Conservation (phyloP, 2,329 filamentous ascomycete species). For the Xylaria sp. region DNA sequence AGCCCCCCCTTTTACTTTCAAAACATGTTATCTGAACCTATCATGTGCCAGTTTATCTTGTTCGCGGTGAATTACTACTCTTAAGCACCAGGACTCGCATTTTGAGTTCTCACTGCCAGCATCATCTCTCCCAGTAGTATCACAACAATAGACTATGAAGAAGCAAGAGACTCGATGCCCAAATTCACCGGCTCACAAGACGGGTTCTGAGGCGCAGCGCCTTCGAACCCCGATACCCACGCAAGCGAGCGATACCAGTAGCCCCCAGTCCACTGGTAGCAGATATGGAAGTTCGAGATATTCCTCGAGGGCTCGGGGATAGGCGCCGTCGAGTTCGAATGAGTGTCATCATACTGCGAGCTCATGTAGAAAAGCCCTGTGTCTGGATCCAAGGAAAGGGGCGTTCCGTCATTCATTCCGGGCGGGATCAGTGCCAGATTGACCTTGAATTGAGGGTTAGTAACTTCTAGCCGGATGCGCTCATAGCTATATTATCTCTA, state of each 20-base stretch:
- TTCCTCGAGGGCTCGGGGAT: neutral
- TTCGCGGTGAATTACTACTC: neutral
- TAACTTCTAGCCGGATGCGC: too few relatives aligned
- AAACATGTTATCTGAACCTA: too few relatives aligned
- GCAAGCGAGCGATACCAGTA: slow-evolving; percentile 36
- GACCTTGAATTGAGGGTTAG: slow-evolving; percentile 15
- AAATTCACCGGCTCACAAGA: slow-evolving; percentile 36
- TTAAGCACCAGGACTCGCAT: neutral
- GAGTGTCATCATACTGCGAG: slow-evolving; percentile 25
- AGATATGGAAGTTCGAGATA: slow-evolving; percentile 34
- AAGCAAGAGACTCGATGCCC: slow-evolving; percentile 29
- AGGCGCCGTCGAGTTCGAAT: slow-evolving; percentile 26
- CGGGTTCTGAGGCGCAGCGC: slow-evolving; percentile 33
- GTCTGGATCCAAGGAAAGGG: slow-evolving; percentile 25
- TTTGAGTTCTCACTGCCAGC: neutral
- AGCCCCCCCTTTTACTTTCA: too few relatives aligned
- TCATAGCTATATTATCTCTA: too few relatives aligned
- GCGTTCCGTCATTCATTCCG: slow-evolving; percentile 13
- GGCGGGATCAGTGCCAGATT: slow-evolving; percentile 26
- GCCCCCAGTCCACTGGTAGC: slow-evolving; percentile 37
- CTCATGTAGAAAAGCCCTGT: slow-evolving; percentile 32
- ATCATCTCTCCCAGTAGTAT: neutral
- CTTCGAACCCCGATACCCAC: slow-evolving; percentile 31
- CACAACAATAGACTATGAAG: neutral
- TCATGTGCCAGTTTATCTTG: neutral